phyloP scores from a whole-genome alignment of 2,329 filamentous ascomycete genomes.

The Pestalotiopsis sp. region DNA sequence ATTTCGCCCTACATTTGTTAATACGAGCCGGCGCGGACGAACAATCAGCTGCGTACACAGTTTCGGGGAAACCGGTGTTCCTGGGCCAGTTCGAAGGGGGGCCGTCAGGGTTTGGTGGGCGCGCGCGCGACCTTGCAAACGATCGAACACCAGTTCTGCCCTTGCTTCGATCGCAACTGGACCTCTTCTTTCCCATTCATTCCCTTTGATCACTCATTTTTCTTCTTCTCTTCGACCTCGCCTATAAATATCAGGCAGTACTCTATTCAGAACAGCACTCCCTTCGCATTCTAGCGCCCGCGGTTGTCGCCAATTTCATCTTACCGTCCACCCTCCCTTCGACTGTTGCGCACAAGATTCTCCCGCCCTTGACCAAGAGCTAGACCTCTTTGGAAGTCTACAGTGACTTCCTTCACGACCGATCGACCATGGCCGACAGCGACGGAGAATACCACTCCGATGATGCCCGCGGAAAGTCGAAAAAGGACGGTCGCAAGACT shows the following conservation, averaged over 20 bases:
- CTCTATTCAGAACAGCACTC: too few relatives aligned
- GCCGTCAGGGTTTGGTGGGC: too few relatives aligned
- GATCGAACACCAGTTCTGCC: background rate
- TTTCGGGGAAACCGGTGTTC: too few relatives aligned
- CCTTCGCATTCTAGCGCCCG: too few relatives aligned
- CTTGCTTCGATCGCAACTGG: background rate
- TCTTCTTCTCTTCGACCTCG: background rate
- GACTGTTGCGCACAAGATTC: background rate
- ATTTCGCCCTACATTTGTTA: background rate
- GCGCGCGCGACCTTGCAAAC: too few relatives aligned
- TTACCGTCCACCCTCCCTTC: background rate
- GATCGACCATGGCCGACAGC: conserved; percentile 66
- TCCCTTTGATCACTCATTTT: background rate
- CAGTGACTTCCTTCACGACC: background rate
- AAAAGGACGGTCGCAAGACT: conserved; percentile 31
- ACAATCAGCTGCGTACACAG: too few relatives aligned
- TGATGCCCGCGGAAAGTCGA: conserved; percentile 24
- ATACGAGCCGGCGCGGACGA: too few relatives aligned
- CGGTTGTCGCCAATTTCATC: background rate
- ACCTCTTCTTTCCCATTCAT: background rate
- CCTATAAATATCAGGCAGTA: too few relatives aligned
- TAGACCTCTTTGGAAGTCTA: background rate
- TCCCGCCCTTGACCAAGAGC: background rate
- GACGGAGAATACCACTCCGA: conserved; percentile 66
- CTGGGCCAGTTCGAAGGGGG: too few relatives aligned